phyloP scores from a whole-genome alignment of 2,329 filamentous ascomycete genomes.

The Boeremia lycopersici region DNA sequence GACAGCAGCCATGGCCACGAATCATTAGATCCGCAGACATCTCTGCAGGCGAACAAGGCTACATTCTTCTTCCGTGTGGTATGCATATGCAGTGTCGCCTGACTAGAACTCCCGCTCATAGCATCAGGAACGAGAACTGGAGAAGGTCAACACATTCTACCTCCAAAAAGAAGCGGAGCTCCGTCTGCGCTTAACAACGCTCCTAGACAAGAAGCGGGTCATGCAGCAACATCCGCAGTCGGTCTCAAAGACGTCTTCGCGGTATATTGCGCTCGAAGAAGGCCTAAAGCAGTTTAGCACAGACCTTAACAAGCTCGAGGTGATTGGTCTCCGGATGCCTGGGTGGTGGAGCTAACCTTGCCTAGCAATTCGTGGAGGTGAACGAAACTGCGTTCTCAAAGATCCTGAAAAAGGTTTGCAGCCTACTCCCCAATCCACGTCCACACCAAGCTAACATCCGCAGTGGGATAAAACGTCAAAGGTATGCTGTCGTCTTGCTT shows the following conservation, averaged over 20 bases:
- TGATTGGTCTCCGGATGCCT: conserved; percentile 43
- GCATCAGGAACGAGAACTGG: conserved; percentile 86
- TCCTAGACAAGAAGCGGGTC: conserved; percentile 93
- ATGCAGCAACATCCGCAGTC: conserved; percentile 79
- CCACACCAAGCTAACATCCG: conserved; percentile 43
- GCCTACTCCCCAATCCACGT: not conserved
- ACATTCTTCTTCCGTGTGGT: conserved; percentile 99
- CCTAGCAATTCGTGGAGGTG: conserved; percentile 92
- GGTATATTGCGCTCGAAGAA: conserved; percentile 93
- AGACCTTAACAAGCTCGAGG: conserved; percentile 90
- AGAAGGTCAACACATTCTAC: conserved; percentile 98
- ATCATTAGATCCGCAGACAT: conserved; percentile 76
- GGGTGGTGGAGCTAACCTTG: conserved; percentile 33
- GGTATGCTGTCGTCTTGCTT: conserved; percentile 51
- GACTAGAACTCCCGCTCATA: conserved; percentile 1
- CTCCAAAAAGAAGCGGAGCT: conserved; percentile 92
- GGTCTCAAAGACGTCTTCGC: conserved; percentile 84
- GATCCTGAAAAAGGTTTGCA: conserved; percentile 85
- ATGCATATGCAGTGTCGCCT: conserved; percentile 44
- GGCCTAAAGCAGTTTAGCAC: conserved; percentile 97
- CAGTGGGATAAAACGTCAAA: conserved; percentile 99
- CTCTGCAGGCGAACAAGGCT: conserved; percentile 94
- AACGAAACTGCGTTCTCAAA: conserved; percentile 98
- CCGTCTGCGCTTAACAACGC: conserved; percentile 87
- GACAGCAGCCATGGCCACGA: conserved; percentile 56